phyloP scores from a whole-genome alignment of 2,329 filamentous ascomycete species.

The Neobulgaria alba region DNA sequence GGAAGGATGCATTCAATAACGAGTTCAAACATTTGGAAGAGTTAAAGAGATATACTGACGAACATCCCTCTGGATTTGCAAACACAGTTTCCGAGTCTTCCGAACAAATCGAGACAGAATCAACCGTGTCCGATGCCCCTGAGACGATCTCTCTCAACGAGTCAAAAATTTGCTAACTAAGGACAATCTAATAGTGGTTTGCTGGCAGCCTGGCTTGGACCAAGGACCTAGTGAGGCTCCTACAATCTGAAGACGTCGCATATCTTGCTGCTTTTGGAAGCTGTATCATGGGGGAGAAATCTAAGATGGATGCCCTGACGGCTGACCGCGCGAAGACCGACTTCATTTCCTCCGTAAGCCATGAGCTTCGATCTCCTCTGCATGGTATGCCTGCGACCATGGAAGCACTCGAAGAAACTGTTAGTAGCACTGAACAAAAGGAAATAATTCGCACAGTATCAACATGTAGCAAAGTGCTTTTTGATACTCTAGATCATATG shows the following conservation, averaged over 20 bases:
- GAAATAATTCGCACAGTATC: slow-evolving; percentile 28
- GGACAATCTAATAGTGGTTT: slow-evolving; percentile 32
- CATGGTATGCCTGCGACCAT: slow-evolving; percentile 48
- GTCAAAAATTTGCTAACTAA: slow-evolving; percentile 26
- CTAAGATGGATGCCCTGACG: slow-evolving; percentile 35
- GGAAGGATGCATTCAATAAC: slow-evolving; percentile 1
- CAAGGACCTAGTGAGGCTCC: slow-evolving; percentile 31
- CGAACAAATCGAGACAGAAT: neutral
- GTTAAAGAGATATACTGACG: neutral
- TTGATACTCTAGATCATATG: slow-evolving; percentile 31
- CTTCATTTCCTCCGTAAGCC: slow-evolving; percentile 50
- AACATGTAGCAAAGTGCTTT: slow-evolving; percentile 28
- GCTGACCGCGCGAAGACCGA: slow-evolving; percentile 40
- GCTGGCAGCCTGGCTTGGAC: slow-evolving; percentile 42
- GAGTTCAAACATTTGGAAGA: neutral
- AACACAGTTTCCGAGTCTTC: neutral
- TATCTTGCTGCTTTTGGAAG: slow-evolving; percentile 42
- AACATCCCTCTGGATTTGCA: neutral
- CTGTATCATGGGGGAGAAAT: slow-evolving; percentile 48
- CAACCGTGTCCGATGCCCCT: neutral
- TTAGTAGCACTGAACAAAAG: slow-evolving; percentile 25
- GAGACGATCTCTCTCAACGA: slow-evolving; percentile 17
- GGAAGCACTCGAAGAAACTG: slow-evolving; percentile 41
- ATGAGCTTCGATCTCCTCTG: slow-evolving; percentile 51
- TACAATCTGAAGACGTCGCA: slow-evolving; percentile 37